phyloP scores from a whole-genome alignment of 164 flowering plant genomes.

The Vitis riparia region DNA sequence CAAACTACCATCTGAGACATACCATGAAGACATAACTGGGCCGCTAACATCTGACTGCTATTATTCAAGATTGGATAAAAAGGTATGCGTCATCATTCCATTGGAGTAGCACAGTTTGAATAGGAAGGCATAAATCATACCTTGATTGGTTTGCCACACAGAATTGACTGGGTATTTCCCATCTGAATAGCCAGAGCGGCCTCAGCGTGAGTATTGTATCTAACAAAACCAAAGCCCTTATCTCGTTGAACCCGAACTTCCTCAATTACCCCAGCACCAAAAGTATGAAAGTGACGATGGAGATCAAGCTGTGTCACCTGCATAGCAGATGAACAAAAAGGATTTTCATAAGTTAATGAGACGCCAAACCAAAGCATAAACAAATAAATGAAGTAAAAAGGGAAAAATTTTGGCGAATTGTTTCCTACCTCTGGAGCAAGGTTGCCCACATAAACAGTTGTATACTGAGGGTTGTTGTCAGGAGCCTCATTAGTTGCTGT shows the following conservation, averaged over 20 bases:
- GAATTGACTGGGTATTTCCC: constrained; percentile 72
- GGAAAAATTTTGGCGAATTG: background rate
- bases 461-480: constrained; percentile 87
- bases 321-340: background rate
- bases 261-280: constrained; percentile 96
- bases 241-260: constrained; percentile 95
- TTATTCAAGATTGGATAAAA: background rate
- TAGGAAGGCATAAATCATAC: constrained; percentile 26
- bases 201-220: constrained; percentile 88
- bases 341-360: no score
- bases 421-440: constrained; percentile 88
- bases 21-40: no score
- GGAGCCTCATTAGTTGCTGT: constrained; percentile 74
- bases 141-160: constrained; percentile 84
- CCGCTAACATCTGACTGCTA: no score
- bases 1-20: no score
- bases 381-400: background rate
- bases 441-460: constrained; percentile 97
- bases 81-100: background rate
- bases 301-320: constrained; percentile 94
- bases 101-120: background rate
- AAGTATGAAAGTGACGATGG: constrained; percentile 86
- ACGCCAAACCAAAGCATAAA: background rate
- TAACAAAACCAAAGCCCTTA: constrained; percentile 97
- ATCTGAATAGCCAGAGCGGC: constrained; percentile 95